Conservation (phyloP, 2,329 filamentous ascomycete genomes). For the Paecilomyces variotii region DNA sequence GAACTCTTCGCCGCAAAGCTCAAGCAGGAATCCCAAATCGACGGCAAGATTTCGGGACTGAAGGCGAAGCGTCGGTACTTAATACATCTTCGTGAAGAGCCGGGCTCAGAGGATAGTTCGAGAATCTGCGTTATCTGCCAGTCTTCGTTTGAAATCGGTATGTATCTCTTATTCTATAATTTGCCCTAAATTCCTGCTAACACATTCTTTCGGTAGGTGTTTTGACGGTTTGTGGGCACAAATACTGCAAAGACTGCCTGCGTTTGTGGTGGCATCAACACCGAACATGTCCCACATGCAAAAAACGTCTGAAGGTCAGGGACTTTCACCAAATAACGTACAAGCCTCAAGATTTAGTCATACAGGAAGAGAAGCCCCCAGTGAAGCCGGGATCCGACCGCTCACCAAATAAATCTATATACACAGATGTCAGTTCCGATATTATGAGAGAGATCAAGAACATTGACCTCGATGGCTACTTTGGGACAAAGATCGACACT, state of each 20-base stretch:
- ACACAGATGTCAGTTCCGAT: slow-evolving; percentile 63
- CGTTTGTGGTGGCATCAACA: slow-evolving; percentile 66
- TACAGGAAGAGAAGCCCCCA: slow-evolving; percentile 48
- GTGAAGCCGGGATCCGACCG: slow-evolving; percentile 20
- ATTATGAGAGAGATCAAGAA: slow-evolving; percentile 73
- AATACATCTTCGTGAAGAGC: slow-evolving; percentile 52
- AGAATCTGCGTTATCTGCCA: slow-evolving; percentile 83
- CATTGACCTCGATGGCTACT: slow-evolving; percentile 66
- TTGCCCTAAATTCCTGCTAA: background rate
- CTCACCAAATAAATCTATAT: slow-evolving; percentile 51
- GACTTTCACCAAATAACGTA: slow-evolving; percentile 82
- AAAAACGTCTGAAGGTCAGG: slow-evolving; percentile 53
- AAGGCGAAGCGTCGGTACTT: slow-evolving; percentile 72
- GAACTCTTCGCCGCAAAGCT: slow-evolving; percentile 36
- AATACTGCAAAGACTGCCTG: slow-evolving; percentile 87
- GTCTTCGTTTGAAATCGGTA: slow-evolving; percentile 64
- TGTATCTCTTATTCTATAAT: slow-evolving; percentile 37
- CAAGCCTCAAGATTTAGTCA: slow-evolving; percentile 64
- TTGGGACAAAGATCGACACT: slow-evolving; percentile 85
- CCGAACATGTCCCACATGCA: slow-evolving; percentile 77
- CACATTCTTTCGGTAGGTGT: slow-evolving; percentile 20
- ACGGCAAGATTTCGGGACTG: slow-evolving; percentile 51
- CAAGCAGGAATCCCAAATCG: slow-evolving; percentile 44
- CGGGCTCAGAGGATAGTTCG: slow-evolving; percentile 52
- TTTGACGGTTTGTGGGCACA: slow-evolving; percentile 76